Evolutionary conservation across 805 yeast species (phyloP), one percentile per base, ranked within the genome.

Genomic region (Wickerhamiella sorbophila): DNA sequence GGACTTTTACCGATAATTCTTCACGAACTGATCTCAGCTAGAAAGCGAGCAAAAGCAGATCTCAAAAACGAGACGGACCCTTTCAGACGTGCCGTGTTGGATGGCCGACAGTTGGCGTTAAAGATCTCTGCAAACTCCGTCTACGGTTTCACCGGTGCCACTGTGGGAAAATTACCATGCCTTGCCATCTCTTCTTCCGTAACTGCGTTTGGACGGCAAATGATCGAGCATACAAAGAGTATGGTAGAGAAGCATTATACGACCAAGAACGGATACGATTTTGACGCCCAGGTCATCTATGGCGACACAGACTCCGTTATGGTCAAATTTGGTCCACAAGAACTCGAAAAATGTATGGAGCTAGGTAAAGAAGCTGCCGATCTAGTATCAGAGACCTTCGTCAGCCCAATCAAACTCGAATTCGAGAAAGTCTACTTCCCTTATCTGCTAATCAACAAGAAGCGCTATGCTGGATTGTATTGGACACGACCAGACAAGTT

Each of bases 261-360:
- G 9, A 78, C 75, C n/a, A 74, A 72, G 43, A 85, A 88, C 59
- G 97, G 97, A 1, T 79, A 69, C 53, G 69, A 72, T n/a, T 77
- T 70, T 56, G 94, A 91, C 63, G 78, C 97, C 0, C 73, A 79
- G 50, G 98, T 91, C 47, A 79, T 91, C 33, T 91, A 91, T 58
- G 99, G 99, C 68, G 99, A 91, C 62, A 91, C 99, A 0, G 99
- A 91, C 71, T 93, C 98, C 6, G 99, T 91, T 15, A 93, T 91
- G 98, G 95, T 91, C 35, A 87, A 85, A 57, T 91, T 91, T 65
- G 99, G 99, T 1, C 74, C 77, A 26, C 65, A 67, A 8, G 94
- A 85, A 55, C 60, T 88, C 48, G 77, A 69, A 42, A 80, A 80
- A 24, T 83, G 95, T 50, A 93, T 91, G 98, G 69, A 72, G 41